phyloP scores from a whole-genome alignment of 345 rosid species.

The Bretschneidera sinensis region DNA sequence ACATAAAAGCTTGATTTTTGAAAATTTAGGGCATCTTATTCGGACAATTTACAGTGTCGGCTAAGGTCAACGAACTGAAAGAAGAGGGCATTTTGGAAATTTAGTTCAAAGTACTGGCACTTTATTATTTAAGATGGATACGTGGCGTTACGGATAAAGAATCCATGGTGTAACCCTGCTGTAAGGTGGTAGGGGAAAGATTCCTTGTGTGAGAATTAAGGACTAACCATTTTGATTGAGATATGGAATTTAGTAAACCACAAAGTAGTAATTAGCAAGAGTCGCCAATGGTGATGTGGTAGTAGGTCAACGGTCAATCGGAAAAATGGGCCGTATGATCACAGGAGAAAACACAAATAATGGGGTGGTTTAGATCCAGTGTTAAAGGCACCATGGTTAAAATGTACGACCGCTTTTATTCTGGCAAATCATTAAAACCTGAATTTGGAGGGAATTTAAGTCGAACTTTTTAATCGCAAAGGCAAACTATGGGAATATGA shows the following conservation, averaged over 20 bases:
- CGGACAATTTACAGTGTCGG: neutral
- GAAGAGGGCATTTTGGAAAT: neutral
- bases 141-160: neutral
- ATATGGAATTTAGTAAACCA: too few relatives aligned
- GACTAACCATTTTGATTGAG: neutral
- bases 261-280: neutral
- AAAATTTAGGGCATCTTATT: too few relatives aligned
- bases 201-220: neutral
- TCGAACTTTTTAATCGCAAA: too few relatives aligned
- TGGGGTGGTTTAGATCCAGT: neutral
- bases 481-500: too few relatives aligned
- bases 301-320: neutral
- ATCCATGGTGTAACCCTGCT: too few relatives aligned
- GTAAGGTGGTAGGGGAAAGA: neutral
- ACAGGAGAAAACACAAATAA: neutral
- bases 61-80: neutral
- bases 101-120: neutral
- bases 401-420: neutral
- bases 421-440: too few relatives aligned
- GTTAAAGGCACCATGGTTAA: neutral
- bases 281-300: neutral
- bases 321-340: neutral
- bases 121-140: neutral
- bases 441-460: too few relatives aligned
- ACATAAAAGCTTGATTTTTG: slow-evolving; percentile 6